phyloP scores from a whole-genome alignment of 257 asterid genomes.

The Ocimum tenuiflorum region DNA sequence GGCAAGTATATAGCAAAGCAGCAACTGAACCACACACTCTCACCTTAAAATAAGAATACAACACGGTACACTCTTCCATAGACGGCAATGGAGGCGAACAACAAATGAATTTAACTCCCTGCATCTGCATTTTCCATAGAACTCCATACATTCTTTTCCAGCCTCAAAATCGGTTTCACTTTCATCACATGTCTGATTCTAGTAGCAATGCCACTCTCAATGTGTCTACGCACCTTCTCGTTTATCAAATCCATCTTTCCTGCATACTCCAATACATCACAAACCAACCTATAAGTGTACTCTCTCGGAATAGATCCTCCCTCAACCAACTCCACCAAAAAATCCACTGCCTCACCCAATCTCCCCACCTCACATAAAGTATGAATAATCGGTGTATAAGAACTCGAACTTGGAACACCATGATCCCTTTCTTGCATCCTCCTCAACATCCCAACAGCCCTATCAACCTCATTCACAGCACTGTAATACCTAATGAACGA shows the following conservation, averaged over 20 bases:
- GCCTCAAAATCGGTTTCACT: slow-evolving; percentile 46
- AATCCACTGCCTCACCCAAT: slow-evolving; percentile 52
- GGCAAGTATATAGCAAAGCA: no score
- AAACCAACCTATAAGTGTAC: slow-evolving; percentile 56
- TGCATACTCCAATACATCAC: slow-evolving; percentile 33
- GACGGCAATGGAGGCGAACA: background rate
- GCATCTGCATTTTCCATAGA: background rate
- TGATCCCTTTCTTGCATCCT: slow-evolving; percentile 55
- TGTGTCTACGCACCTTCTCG: slow-evolving; percentile 19
- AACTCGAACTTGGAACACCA: slow-evolving; percentile 64
- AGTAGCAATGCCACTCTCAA: slow-evolving; percentile 54
- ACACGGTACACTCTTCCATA: background rate
- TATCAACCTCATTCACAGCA: slow-evolving; percentile 70
- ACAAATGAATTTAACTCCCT: background rate
- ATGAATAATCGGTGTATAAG: slow-evolving; percentile 74
- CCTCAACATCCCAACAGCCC: slow-evolving; percentile 76
- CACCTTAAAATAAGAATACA: no score
- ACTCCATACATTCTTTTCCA: slow-evolving; percentile 2
- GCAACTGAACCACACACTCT: no score
- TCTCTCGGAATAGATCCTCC: slow-evolving; percentile 80
- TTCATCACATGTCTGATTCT: slow-evolving; percentile 52
- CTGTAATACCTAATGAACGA: slow-evolving; percentile 82
- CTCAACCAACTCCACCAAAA: slow-evolving; percentile 53
- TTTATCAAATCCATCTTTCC: slow-evolving; percentile 48
- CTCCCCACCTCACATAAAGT: slow-evolving; percentile 76